Conservation (phyloP, 1,284 basidiomycete species). For the Heterobasidion parviporum region DNA sequence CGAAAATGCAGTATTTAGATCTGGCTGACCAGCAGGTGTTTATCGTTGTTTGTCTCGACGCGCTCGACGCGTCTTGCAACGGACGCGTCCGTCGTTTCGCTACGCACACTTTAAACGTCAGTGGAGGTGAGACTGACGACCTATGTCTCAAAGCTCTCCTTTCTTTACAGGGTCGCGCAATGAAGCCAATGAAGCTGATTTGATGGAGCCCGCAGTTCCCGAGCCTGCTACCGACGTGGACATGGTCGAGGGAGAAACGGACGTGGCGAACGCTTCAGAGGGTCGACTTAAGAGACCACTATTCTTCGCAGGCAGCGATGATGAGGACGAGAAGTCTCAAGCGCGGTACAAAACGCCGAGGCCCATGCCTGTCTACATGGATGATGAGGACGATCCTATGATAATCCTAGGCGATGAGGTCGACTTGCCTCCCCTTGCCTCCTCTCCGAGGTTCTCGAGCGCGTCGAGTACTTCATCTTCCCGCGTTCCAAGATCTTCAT, state of each 20-base stretch:
- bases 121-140: not conserved
- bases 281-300: not conserved
- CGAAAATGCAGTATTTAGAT: not conserved
- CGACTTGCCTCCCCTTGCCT: slow-evolving; percentile 1
- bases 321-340: slow-evolving; percentile 29
- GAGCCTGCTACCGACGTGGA: not conserved
- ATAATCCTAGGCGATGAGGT: slow-evolving; percentile 11
- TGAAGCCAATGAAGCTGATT: not conserved
- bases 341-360: not conserved
- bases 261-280: not conserved
- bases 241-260: not conserved
- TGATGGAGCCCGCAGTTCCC: not conserved
- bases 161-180: slow-evolving; percentile 10
- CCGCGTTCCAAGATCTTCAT: slow-evolving; percentile 18
- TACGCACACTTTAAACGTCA: not conserved
- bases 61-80: slow-evolving; percentile 3
- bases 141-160: slow-evolving; percentile 1
- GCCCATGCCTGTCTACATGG: not conserved
- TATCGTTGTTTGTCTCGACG: slow-evolving; percentile 1
- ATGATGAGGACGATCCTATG: slow-evolving; percentile 4
- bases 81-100: not conserved
- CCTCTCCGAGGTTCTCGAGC: slow-evolving; percentile 31
- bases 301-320: slow-evolving; percentile 37
- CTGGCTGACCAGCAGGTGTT: not conserved
- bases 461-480: slow-evolving; percentile 28